These are phyloP conservation scores for Rubia balearica DNA, from an alignment of 305 asterid species.

Conservation along the genomic window DNA sequence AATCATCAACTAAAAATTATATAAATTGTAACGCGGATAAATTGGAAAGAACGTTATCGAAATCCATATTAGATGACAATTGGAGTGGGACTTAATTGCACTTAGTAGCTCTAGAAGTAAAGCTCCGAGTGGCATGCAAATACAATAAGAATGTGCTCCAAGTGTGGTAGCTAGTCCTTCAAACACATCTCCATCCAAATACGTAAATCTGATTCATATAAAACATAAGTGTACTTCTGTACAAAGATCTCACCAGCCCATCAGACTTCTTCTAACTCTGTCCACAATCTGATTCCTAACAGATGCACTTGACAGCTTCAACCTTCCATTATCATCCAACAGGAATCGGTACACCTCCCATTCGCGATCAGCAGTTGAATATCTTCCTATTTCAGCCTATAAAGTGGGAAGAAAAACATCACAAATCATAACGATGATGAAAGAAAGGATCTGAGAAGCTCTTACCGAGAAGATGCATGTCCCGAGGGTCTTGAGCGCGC, in stretches of 20 bases:
- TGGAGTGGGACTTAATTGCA: too few species aligned
- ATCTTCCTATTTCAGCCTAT: slow-evolving; percentile 81
- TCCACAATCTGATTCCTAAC: slow-evolving; percentile 61
- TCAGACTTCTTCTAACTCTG: slow-evolving; percentile 68
- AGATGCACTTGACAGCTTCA: slow-evolving; percentile 35
- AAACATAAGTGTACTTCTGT: neutral
- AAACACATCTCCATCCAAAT: neutral
- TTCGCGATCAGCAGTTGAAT: slow-evolving; percentile 53
- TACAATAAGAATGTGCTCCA: neutral
- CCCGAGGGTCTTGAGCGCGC: slow-evolving; percentile 58
- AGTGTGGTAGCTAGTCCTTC: neutral
- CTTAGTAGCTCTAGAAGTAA: too few species aligned
- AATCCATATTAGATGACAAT: too few species aligned
- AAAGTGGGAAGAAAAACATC: slow-evolving; percentile 10
- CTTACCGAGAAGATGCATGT: slow-evolving; percentile 77
- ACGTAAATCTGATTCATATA: neutral
- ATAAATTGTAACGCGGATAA: too few species aligned
- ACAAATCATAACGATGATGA: neutral
- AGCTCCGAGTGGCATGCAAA: too few species aligned
- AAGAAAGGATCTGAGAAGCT: neutral
- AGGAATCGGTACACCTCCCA: slow-evolving; percentile 89
- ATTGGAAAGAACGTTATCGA: too few species aligned
- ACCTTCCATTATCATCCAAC: slow-evolving; percentile 55
- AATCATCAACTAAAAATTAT: too few species aligned
- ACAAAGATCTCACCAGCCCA: slow-evolving; percentile 72